Conservation (phyloP, 2,329 filamentous ascomycete species). For the Fusarium pseudoanthophilum region DNA sequence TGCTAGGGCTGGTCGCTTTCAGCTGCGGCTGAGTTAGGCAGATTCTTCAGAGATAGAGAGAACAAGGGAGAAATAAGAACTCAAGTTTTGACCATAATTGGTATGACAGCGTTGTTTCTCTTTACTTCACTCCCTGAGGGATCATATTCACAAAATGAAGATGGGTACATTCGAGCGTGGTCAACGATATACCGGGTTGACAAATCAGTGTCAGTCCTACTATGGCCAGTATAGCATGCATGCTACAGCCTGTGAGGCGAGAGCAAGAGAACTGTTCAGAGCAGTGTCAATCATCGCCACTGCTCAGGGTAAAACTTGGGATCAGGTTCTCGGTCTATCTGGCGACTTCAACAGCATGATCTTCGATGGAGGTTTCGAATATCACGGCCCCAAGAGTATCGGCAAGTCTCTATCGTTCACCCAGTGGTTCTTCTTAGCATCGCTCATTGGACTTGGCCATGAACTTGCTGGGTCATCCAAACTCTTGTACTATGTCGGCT, state of each 20-base stretch:
- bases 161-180: background rate
- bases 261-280: background rate
- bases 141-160: background rate
- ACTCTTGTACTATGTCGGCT: background rate
- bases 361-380: background rate
- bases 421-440: background rate
- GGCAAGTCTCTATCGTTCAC: background rate
- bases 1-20: background rate
- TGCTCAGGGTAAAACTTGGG: background rate
- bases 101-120: rapidly evolving
- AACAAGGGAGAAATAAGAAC: rapidly evolving
- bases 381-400: background rate
- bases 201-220: background rate
- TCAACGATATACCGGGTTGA: background rate
- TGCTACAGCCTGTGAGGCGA: background rate
- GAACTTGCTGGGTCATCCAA: background rate
- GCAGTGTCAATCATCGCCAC: rapidly evolving
- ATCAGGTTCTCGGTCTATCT: background rate
- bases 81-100: rapidly evolving
- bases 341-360: background rate
- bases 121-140: too few species aligned
- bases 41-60: rapidly evolving
- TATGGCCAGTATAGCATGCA: background rate
- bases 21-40: background rate
- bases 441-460: background rate